A percentile compares a stretch with the other conserved stretches of the same genome.
phyloP scores from a whole-genome alignment of 345 rosid species.

The Brassica juncea region DNA sequence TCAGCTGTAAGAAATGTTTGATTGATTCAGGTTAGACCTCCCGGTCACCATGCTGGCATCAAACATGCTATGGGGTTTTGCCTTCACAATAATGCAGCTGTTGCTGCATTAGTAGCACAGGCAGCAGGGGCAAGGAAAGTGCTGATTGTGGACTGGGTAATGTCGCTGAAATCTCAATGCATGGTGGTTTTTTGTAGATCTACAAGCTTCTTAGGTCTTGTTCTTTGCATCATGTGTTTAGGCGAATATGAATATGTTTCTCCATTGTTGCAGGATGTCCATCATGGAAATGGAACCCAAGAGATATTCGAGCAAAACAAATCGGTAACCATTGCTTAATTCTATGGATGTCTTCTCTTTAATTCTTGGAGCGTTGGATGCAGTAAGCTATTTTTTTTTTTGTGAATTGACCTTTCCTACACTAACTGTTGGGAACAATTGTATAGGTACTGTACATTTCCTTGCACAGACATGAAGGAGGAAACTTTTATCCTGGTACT shows the following conservation, averaged over 20 bases:
- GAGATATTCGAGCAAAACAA: constrained; percentile 85
- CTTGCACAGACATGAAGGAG: constrained; percentile 92
- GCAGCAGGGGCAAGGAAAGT: constrained; percentile 92
- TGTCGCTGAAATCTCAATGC: constrained; percentile 35
- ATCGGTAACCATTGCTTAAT: constrained; percentile 61
- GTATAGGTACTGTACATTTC: constrained; percentile 85
- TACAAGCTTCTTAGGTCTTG: not conserved
- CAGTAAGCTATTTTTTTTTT: not conserved
- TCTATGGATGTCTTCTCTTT: not conserved
- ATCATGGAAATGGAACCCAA: constrained; percentile 99
- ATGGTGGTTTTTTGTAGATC: constrained; percentile 30
- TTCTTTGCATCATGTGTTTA: not conserved
- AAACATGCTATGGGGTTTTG: constrained; percentile 96
- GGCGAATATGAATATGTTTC: not conserved
- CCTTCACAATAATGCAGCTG: constrained; percentile 98
- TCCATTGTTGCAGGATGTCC: constrained; percentile 77
- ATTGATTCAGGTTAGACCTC: constrained; percentile 82
- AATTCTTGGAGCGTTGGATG: constrained; percentile 20
- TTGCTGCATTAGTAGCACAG: constrained; percentile 91
- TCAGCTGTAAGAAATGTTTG: not conserved
- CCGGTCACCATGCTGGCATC: constrained; percentile 99
- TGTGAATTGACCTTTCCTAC: not conserved
- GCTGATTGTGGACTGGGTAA: constrained; percentile 95
- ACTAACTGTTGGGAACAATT: constrained; percentile 7
- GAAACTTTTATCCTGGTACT: constrained; percentile 88